Base-by-base conservation (phyloP, 2,329 filamentous ascomycete species). In the Fusarium equiseti region DNA sequence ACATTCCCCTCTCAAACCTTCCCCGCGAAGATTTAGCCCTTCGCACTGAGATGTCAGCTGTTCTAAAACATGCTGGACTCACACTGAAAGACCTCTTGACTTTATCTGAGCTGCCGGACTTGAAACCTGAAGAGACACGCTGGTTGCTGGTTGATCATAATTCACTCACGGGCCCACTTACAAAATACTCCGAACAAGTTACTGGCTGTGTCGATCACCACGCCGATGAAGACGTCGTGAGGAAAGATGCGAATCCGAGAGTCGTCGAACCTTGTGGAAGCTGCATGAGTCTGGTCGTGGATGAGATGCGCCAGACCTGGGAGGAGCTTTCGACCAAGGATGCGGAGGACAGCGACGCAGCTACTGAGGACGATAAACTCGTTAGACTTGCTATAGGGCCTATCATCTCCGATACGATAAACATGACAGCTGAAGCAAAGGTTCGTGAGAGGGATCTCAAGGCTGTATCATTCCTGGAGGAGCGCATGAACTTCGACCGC, bases 131-230 rank as follows among this genome's bases (percentile, higher is more conserved):
- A 27, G 86, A 88, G 49, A 91, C 91, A 2, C 83, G 82, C 52
- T 94, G 91, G 91, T 81, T 93, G 20, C 83, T 96, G 2, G 92
- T 96, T 6, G 93, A 96, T 80, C 93, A 96, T 83, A 96, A 96
- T 77, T 85, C 83, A 1, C 82, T 93, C 50, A 90, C 91, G 8
- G 91, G 92, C 0, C 74, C 80, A 16, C 81, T 95, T 18, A 79
- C 77, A 40, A 79, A 83, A 18, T 92, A 89, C 75, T 80, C 81
- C 0, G 66, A 76, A 6, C 81, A 83, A 11, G 86, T 95, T 1
- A 80, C 84, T 7, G 91, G 90, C 6, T 90, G 90, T 69, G 87
- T 96, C 57, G 93, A 96, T 79, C 93, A 96, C 79, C 93, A 96
- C 77, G 89, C 87, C 1, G 92, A 96, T 67, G 93, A 96, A 75